Base-by-base conservation (phyloP, 2,329 filamentous ascomycete genomes). In the Fulvia fulva region DNA sequence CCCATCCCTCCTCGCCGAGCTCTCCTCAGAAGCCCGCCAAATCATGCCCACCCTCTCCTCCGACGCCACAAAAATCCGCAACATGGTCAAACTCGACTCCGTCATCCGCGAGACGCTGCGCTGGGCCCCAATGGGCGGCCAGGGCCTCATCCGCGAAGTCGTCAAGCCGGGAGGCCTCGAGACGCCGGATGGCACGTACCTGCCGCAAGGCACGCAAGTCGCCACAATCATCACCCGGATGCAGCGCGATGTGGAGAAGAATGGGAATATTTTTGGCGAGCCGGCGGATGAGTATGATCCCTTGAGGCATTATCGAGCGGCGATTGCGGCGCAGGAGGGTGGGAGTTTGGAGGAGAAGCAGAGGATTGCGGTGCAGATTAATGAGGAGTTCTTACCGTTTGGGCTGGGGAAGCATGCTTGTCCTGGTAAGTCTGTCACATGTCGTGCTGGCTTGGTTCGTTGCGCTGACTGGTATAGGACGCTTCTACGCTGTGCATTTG, bases 401-500 rank as follows among this genome's bases (percentile, higher is more conserved):
- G 64, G 63, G 2, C 51, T 64, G 14, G 63, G 63, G 0, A 59
- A 57, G 23, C 62, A 67, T 44, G 61, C 61, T 11, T 69, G 67
- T 52, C 60, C 60, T 2, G 16, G 34, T 37, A 14, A 37, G 16
- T 37, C n/a, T n/a, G 34, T 37, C n/a, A 16, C 34, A 2, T 14
- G 34, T 16, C 5, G 14, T 37, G 5, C 12, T 37, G 5, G 34
- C 14, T 16, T 5, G 16, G 14, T 12, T 14, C 5, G 34, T 37
- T n/a, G 5, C n/a, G 34, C 34, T 37, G 16, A 14, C n/a, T n/a
- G 16, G n/a, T 2, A 1, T 14, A 37, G 77, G 77, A 0, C 70
- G 77, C 1, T 79, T 78, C 72, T 78, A 78, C 59, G 77, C 77
- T 5, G 70, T 70, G 23, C 73, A 76, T 58, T 73, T 77, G 70